These are phyloP conservation scores for Mortierella sp. DNA, from an alignment of 371 early-diverging fungal species.

Conservation along the genomic window DNA sequence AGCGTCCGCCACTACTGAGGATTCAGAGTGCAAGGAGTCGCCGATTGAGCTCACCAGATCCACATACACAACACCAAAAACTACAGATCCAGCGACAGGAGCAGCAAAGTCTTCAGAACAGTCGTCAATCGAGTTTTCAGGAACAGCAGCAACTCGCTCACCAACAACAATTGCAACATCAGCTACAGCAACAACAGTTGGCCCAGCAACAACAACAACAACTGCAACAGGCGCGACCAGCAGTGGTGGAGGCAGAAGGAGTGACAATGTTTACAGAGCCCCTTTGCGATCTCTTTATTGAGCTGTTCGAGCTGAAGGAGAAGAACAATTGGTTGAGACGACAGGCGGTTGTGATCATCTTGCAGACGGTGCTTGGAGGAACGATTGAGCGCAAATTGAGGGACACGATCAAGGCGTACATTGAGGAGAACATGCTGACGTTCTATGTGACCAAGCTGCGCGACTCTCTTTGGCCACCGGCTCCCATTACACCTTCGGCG, in stretches of 20 bases:
- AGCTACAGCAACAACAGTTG: constrained; percentile 17
- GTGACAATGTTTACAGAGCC: constrained; percentile 75
- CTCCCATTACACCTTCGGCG: neutral
- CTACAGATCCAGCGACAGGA: constrained; percentile 23
- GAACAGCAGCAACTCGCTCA: constrained; percentile 19
- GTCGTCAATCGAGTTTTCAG: constrained; percentile 7
- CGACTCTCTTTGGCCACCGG: constrained; percentile 45
- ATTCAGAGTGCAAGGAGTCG: constrained; percentile 28
- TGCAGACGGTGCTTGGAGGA: constrained; percentile 90
- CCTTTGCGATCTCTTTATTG: constrained; percentile 86
- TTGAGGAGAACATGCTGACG: constrained; percentile 52
- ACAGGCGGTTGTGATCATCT: constrained; percentile 85
- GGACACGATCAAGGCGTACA: constrained; percentile 43
- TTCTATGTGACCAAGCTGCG: constrained; percentile 47
- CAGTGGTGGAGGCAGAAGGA: constrained; percentile 63
- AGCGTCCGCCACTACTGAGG: constrained; percentile 20
- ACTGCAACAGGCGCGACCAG: constrained; percentile 20
- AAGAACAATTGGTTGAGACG: constrained; percentile 91
- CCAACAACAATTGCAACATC: constrained; percentile 24
- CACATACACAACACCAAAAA: constrained; percentile 48
- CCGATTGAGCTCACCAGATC: constrained; percentile 54
- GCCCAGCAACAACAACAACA: constrained; percentile 20
- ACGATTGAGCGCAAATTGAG: constrained; percentile 80
- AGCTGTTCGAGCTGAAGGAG: constrained; percentile 89
- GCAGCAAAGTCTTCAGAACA: constrained; percentile 12